These are phyloP conservation scores for Pestalotiopsis sp. DNA, from an alignment of 2,329 filamentous ascomycete genomes.

Conservation along the genomic window DNA sequence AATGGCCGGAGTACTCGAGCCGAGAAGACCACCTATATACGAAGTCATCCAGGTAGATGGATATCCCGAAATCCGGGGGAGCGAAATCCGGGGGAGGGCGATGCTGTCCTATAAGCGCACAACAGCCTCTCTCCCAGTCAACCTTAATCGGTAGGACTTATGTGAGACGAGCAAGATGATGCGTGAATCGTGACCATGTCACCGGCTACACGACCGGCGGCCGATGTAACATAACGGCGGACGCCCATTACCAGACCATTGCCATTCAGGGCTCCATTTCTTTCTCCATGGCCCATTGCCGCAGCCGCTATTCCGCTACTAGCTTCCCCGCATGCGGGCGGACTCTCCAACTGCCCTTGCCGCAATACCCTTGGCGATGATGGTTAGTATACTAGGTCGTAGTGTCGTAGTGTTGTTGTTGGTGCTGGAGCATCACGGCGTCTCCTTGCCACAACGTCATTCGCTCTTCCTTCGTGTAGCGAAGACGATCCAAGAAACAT, in stretches of 20 bases:
- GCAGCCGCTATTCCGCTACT: too few species aligned
- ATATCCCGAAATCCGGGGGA: background rate
- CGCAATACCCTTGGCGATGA: background rate
- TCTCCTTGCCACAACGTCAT: background rate
- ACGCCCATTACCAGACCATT: background rate
- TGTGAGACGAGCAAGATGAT: background rate
- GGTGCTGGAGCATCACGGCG: background rate
- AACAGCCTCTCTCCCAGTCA: background rate
- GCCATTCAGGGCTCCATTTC: too few species aligned
- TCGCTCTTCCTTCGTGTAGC: background rate
- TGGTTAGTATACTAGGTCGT: background rate
- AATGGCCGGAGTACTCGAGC: too few species aligned
- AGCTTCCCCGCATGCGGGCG: too few species aligned
- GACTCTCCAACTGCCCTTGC: too few species aligned
- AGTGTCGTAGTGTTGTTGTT: background rate
- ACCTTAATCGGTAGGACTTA: background rate
- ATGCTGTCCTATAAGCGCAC: background rate
- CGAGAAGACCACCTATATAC: too few species aligned
- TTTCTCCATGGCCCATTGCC: too few species aligned
- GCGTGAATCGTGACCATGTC: background rate
- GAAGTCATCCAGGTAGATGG: background rate
- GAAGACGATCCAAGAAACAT: background rate
- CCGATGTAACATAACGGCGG: background rate
- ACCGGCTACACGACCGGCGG: background rate
- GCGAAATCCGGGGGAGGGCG: background rate